phyloP scores from a whole-genome alignment of 257 asterid genomes.

The Haberlea rhodopensis region DNA sequence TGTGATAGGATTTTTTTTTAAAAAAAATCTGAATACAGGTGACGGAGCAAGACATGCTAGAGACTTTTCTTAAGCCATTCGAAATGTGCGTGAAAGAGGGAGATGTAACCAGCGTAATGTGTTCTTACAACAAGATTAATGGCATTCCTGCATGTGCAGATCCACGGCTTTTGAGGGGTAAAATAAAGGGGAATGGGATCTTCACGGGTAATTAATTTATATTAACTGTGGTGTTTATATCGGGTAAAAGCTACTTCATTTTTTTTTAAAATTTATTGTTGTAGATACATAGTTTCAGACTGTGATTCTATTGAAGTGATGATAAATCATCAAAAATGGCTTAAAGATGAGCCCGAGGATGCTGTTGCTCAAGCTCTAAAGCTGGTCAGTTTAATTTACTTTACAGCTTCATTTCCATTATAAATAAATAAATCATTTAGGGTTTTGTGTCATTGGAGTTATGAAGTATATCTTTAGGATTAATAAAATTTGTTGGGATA shows the following conservation, averaged over 20 bases:
- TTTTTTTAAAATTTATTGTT: too few species aligned
- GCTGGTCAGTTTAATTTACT: conserved; percentile 9
- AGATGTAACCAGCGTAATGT: conserved; percentile 42
- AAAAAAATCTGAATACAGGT: conserved; percentile 36
- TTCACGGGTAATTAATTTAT: conserved; percentile 33
- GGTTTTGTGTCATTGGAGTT: too few species aligned
- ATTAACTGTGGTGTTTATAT: too few species aligned
- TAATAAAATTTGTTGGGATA: too few species aligned
- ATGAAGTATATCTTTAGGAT: too few species aligned
- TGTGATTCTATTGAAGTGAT: conserved; percentile 47
- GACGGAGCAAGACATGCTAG: conserved; percentile 43
- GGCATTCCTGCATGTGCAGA: conserved; percentile 55
- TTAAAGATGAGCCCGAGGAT: conserved; percentile 35
- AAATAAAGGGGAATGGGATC: conserved; percentile 39
- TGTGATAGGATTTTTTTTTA: neutral
- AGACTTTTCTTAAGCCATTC: conserved; percentile 46
- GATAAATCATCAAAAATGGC: conserved; percentile 32
- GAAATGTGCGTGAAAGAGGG: conserved; percentile 45
- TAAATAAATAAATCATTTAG: too few species aligned
- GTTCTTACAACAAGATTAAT: conserved; percentile 46
- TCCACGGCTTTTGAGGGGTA: conserved; percentile 28
- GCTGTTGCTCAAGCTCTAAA: conserved; percentile 40
- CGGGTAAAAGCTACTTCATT: too few species aligned
- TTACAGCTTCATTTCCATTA: too few species aligned
- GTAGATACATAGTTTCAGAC: conserved; percentile 46